Evolutionary conservation across 257 asterid species (phyloP), one percentile per base, ranked within the genome.

Genomic region (Voacanga thouarsii): DNA sequence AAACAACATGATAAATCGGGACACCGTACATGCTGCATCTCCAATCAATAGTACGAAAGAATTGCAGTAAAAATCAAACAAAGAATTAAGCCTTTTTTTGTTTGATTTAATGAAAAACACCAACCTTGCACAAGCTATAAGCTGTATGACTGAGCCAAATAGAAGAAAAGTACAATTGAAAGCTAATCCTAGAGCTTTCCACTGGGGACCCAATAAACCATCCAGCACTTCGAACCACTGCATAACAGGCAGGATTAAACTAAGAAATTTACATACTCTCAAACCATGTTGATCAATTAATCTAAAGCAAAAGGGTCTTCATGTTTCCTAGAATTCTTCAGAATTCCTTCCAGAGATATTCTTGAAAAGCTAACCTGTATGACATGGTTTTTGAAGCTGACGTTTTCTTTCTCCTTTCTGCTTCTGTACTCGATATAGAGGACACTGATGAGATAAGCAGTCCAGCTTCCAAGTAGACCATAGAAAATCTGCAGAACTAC

Each of bases 171-270:
- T 92, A 85, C 97, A 92, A 85, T 92, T 92, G 80, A 92, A 92
- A 55, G 94, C 97, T 78, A 92, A 75, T 12, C 97, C 97, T 24
- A 78, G 68, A 37, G 97, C 97, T 88, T 92, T 92, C 97, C 97
- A 91, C 66, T 83, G 80, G 6, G 98, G 97, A 14, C 98, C 98
- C 71, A 93, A 84, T 82, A 93, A 83, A 37, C 98, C 98, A 84
- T 93, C 98, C 63, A 93, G 79, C 57, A 93, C 98, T 82, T 93
- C 98, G 60, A 87, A 93, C 98, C 98, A 93, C 98, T 93, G 85
- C 71, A 81, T 39, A 77, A 50, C 49, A 63, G 39, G 44, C 7
- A 3, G 3, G 39, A n/a, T 49, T 47, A 71, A n/a, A 51, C 23
- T 37, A 45, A 16, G 49, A 12, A 45, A 26, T 47, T 33, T 50